Evolutionary conservation across 257 asterid species (phyloP).

Genomic region (Thymus quinquecostatus): DNA sequence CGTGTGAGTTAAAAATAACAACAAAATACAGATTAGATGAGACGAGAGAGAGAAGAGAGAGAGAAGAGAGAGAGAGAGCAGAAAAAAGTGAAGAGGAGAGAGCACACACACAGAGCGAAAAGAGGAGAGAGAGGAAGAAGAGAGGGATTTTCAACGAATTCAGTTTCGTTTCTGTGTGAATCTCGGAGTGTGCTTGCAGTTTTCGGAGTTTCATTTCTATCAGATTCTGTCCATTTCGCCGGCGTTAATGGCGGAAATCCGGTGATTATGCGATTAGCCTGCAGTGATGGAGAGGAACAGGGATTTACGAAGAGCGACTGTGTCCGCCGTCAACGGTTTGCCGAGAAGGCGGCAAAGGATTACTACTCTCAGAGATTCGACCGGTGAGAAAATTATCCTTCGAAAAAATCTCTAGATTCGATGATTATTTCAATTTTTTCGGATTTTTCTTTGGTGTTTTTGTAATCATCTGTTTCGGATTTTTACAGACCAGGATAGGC

Average conservation of each 20-base stretch:
- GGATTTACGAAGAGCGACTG: slow-evolving; percentile 36
- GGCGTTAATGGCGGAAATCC: slow-evolving; percentile 42
- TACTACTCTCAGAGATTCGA: slow-evolving; percentile 43
- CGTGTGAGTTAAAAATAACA: slow-evolving; percentile 51
- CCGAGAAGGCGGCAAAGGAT: slow-evolving; percentile 51
- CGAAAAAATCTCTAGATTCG: neutral
- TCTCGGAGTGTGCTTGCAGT: slow-evolving; percentile 37
- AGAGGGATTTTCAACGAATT: slow-evolving; percentile 32
- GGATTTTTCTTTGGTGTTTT: neutral
- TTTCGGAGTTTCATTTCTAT: neutral
- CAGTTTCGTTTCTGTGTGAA: slow-evolving; percentile 42
- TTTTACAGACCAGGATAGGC: slow-evolving; percentile 44
- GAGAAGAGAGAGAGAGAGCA: slow-evolving; percentile 26
- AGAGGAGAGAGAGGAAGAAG: slow-evolving; percentile 12
- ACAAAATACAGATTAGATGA: slow-evolving; percentile 43
- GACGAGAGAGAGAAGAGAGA: slow-evolving; percentile 30
- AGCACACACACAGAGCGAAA: slow-evolving; percentile 28
- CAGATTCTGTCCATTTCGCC: slow-evolving; percentile 23
- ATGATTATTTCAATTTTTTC: neutral
- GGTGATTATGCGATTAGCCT: slow-evolving; percentile 32
- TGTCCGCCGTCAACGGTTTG: slow-evolving; percentile 36
- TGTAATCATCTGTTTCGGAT: neutral
- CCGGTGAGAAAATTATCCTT: slow-evolving; percentile 41
- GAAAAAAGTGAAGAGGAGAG: slow-evolving; percentile 32
- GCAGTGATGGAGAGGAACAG: slow-evolving; percentile 48